These are phyloP conservation scores for Trametes gibbosa DNA, from an alignment of 768 basidiomycete genomes.

Conservation along the genomic window DNA sequence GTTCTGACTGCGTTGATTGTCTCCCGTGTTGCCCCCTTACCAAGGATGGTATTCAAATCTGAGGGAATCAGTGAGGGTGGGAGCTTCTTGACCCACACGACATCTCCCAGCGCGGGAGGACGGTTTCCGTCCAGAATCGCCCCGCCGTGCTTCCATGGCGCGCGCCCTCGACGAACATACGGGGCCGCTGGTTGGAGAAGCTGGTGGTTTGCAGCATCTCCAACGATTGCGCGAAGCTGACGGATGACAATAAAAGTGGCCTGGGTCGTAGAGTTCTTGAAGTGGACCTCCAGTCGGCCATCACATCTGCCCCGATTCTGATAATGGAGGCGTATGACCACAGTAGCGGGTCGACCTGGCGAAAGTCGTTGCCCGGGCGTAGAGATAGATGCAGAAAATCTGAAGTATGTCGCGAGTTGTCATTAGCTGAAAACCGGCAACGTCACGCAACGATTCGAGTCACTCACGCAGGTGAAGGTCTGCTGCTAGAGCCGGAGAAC, in stretches of 20 bases:
- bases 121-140: background rate
- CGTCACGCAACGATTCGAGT: too few relatives aligned
- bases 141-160: background rate
- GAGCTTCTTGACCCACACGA: background rate
- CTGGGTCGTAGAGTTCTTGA: constrained; percentile 33
- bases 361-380: too few relatives aligned
- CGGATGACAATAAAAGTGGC: constrained; percentile 29
- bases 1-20: constrained; percentile 30
- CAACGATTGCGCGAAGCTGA: constrained; percentile 44
- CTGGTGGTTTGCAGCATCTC: constrained; percentile 48
- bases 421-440: too few relatives aligned
- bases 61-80: background rate
- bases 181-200: constrained; percentile 44
- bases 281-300: constrained; percentile 51
- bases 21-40: constrained; percentile 26
- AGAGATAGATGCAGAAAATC: too few relatives aligned
- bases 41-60: constrained; percentile 17
- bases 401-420: too few relatives aligned
- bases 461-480: too few relatives aligned
- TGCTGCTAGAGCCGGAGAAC: too few relatives aligned
- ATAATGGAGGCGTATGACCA: constrained; percentile 33
- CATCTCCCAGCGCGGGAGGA: constrained; percentile 5
- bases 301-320: constrained; percentile 42
- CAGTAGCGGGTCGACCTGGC: constrained; percentile 16
- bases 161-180: constrained; percentile 32